Conservation (phyloP, 257 asterid genomes). For the Euphrasia confusa region DNA sequence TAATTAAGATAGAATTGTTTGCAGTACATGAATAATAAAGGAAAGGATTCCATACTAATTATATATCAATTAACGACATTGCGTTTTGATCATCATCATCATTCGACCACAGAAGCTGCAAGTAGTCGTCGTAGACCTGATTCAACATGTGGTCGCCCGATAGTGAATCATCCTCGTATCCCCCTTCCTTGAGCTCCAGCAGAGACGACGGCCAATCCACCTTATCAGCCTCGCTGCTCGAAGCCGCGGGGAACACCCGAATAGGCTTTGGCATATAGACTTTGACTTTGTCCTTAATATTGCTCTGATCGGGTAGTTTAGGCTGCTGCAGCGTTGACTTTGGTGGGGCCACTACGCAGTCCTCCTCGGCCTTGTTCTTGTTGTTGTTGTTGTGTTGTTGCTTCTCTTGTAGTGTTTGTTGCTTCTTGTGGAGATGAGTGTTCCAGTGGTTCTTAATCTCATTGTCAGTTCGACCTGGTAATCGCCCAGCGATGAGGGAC, state of each 20-base stretch:
- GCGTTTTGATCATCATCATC: no score
- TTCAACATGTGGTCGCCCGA: background rate
- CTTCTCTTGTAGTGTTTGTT: background rate
- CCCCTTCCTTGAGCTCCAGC: background rate
- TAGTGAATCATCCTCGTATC: background rate
- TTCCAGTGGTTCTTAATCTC: conserved; percentile 34
- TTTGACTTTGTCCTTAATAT: background rate
- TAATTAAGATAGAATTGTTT: no score
- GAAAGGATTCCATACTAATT: no score
- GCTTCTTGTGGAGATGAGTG: background rate
- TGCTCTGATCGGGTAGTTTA: no score
- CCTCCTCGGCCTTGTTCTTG: background rate
- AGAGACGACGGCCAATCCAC: background rate
- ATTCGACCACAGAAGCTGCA: no score
- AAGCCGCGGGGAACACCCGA: background rate
- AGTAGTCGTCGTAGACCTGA: background rate
- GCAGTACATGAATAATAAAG: no score
- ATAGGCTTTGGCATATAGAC: background rate
- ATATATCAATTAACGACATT: no score
- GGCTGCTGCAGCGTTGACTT: no score
- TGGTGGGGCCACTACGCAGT: no score
- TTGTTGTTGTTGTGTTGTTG: no score
- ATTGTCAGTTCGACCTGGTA: conserved; percentile 81
- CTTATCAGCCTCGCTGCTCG: background rate
- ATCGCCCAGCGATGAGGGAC: conserved; percentile 71